These are phyloP conservation scores for Fusarium decemcellulare DNA, from an alignment of 2,329 filamentous ascomycete species.

Conservation along the genomic window DNA sequence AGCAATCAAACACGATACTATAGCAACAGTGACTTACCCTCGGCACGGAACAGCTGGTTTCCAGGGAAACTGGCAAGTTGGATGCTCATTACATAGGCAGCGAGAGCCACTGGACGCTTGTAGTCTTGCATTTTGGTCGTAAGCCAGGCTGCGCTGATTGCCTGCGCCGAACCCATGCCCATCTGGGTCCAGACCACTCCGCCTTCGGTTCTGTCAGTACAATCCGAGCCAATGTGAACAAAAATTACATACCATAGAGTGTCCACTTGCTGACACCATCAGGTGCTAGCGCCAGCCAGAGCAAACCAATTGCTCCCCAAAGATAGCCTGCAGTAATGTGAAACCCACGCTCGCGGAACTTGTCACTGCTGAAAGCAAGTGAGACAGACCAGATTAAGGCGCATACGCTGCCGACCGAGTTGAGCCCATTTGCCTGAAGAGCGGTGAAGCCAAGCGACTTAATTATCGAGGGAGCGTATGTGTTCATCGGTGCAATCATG, in stretches of 20 bases:
- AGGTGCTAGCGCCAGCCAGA: conserved; percentile 48
- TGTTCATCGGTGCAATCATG: conserved; percentile 51
- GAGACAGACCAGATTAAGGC: conserved; percentile 45
- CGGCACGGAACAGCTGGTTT: conserved; percentile 46
- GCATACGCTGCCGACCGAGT: conserved; percentile 47
- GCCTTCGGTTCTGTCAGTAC: conserved; percentile 25
- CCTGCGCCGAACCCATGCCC: conserved; percentile 50
- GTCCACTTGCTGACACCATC: conserved; percentile 41
- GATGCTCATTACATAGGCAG: conserved; percentile 51
- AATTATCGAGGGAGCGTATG: conserved; percentile 50
- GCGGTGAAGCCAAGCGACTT: conserved; percentile 46
- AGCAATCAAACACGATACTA: not conserved
- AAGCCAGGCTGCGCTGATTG: conserved; percentile 50
- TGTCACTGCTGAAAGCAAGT: conserved; percentile 48
- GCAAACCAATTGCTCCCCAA: conserved; percentile 44
- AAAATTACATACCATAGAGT: conserved; percentile 33
- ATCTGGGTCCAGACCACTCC: conserved; percentile 51
- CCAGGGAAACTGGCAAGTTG: conserved; percentile 50
- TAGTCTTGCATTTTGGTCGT: conserved; percentile 48
- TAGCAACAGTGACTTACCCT: conserved; percentile 30
- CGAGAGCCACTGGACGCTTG: conserved; percentile 47
- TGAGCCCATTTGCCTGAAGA: conserved; percentile 49
- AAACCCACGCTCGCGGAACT: conserved; percentile 45
- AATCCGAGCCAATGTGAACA: too few relatives aligned
- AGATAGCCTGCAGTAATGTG: conserved; percentile 48